Evolutionary conservation across 2,329 filamentous ascomycete species (phyloP).

Genomic region (Metarhizium sp.): DNA sequence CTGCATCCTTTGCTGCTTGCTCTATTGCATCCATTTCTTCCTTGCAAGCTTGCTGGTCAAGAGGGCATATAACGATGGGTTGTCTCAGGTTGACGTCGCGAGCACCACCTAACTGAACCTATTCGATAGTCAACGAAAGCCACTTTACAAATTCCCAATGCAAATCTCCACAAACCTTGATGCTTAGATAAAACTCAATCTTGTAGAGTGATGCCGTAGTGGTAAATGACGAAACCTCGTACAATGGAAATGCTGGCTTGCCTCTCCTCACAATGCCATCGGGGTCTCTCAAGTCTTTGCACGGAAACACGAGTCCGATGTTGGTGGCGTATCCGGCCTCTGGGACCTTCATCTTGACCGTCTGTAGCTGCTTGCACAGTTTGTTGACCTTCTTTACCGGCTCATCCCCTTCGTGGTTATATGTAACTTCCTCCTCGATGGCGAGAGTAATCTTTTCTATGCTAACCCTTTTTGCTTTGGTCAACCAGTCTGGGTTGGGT

Average conservation of each 20-base stretch:
- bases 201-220: constrained; percentile 93
- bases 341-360: constrained; percentile 74
- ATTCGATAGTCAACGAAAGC: constrained; percentile 11
- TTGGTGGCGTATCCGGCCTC: constrained; percentile 91
- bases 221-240: constrained; percentile 83
- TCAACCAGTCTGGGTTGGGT: constrained; percentile 85
- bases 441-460: constrained; percentile 89
- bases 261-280: constrained; percentile 82
- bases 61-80: constrained; percentile 89
- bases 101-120: constrained; percentile 84
- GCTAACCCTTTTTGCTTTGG: constrained; percentile 82
- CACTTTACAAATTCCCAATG: background rate
- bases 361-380: constrained; percentile 73
- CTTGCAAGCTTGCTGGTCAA: constrained; percentile 92
- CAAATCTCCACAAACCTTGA: constrained; percentile 57
- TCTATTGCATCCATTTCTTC: constrained; percentile 99
- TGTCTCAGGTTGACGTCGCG: constrained; percentile 83
- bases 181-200: constrained; percentile 91
- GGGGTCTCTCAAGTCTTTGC: constrained; percentile 75
- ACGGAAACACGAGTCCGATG: constrained; percentile 80
- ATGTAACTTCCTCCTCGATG: constrained; percentile 98
- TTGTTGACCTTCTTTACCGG: constrained; percentile 83
- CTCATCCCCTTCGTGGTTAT: constrained; percentile 94
- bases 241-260: constrained; percentile 80
- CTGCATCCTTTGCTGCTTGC: constrained; percentile 87